phyloP scores from a whole-genome alignment of 176 grass and related monocot species.

The Eremochloa ophiuroides region DNA sequence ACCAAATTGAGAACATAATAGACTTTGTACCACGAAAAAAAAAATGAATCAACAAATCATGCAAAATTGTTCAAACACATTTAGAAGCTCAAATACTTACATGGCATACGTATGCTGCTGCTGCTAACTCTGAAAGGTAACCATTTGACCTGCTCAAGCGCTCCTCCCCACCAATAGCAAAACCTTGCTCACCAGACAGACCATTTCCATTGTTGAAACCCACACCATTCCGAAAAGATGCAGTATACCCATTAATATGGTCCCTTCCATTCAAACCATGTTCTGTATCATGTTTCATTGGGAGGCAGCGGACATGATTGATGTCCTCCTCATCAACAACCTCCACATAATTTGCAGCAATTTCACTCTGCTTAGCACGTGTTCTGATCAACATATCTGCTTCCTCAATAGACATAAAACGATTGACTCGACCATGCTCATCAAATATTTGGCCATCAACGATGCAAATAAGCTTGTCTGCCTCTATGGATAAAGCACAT shows the following conservation, averaged over 20 bases:
- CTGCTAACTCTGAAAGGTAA: slow-evolving; percentile 87
- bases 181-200: slow-evolving; percentile 70
- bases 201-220: slow-evolving; percentile 95
- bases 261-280: slow-evolving; percentile 34
- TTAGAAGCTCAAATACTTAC: slow-evolving; percentile 49
- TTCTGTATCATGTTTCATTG: slow-evolving; percentile 37
- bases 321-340: slow-evolving; percentile 53
- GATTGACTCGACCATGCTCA: slow-evolving; percentile 61
- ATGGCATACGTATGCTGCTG: slow-evolving; percentile 83
- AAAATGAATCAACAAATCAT: background rate
- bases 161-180: slow-evolving; percentile 89
- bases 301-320: slow-evolving; percentile 28
- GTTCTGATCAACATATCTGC: slow-evolving; percentile 78
- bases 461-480: slow-evolving; percentile 89
- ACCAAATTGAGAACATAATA: slow-evolving; percentile 12
- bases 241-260: slow-evolving; percentile 29
- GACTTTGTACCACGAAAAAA: background rate
- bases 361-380: slow-evolving; percentile 76
- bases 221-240: slow-evolving; percentile 81
- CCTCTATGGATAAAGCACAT: slow-evolving; percentile 85
- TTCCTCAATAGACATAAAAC: slow-evolving; percentile 84
- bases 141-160: slow-evolving; percentile 69
- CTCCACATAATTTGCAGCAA: slow-evolving; percentile 89
- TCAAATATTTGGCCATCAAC: slow-evolving; percentile 88
- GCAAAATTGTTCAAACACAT: background rate